These are phyloP conservation scores for Dryadomyces sulphureus DNA, from an alignment of 2,329 filamentous ascomycete genomes.

Conservation along the genomic window DNA sequence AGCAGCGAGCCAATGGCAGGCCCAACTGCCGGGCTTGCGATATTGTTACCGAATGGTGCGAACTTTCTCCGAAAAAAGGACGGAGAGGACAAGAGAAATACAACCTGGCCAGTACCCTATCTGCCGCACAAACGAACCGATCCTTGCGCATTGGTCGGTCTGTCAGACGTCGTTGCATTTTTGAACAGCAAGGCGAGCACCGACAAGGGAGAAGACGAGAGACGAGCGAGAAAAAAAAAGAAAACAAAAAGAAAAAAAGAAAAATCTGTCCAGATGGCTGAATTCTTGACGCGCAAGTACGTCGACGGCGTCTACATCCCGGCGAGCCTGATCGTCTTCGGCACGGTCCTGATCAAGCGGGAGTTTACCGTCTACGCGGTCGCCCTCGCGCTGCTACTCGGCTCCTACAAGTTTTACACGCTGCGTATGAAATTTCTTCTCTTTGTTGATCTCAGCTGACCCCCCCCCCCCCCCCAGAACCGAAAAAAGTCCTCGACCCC, in stretches of 20 bases:
- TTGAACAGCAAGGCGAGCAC: no score
- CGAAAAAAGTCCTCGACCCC: conserved; percentile 62
- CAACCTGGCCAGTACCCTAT: no score
- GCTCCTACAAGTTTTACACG: conserved; percentile 55
- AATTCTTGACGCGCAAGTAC: conserved; percentile 44
- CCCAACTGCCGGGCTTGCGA: background rate
- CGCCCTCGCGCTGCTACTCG: conserved; percentile 48
- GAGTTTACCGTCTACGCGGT: conserved; percentile 63
- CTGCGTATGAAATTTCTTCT: conserved; percentile 39
- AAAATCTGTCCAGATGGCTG: conserved; percentile 17
- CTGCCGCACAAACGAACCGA: no score
- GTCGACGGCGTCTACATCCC: conserved; percentile 75
- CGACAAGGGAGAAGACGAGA: background rate
- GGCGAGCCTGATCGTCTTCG: conserved; percentile 61
- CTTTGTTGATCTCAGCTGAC: background rate
- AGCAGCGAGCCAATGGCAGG: background rate
- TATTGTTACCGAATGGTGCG: background rate
- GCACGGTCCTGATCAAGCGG: conserved; percentile 61
- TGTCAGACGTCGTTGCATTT: no score
- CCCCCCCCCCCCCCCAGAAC: conserved; percentile 24
- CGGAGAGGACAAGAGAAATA: background rate
- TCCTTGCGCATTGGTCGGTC: no score
- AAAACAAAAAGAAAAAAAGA: background rate
- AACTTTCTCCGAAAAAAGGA: conserved; percentile 1
- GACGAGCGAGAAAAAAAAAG: background rate